Base-by-base conservation (phyloP, 495 filamentous ascomycete genomes). In the Penicillium arizonense region DNA sequence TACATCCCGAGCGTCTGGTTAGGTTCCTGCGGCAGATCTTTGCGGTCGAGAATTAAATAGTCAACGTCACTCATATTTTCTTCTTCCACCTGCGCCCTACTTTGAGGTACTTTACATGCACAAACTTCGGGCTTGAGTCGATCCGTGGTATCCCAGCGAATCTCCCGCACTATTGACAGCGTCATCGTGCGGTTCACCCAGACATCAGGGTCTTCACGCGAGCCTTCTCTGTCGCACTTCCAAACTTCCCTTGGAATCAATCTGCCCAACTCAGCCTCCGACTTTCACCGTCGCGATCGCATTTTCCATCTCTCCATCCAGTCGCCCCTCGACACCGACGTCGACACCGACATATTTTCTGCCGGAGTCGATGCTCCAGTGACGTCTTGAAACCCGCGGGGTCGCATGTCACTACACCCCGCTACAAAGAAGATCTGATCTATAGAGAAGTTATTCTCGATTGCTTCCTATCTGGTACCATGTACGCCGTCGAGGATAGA, bases 401-500 rank as follows among this genome's bases (percentile, higher is more conserved):
- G 58, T 62, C 59, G 64, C 64, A 69, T 64, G 58, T 55, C 61
- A 55, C 53, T 16, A 39, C 41, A 53, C 16, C 50, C 49, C 50
- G 47, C 53, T 46, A 35, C 48, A 33, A 41, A 26, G 28, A 16
- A 42, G 43, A 58, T 55, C 38, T 56, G 43, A 50, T 35, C 48
- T 50, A 14, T 28, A 43, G 12, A 50, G 12, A n/a, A 32, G 35
- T 46, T 54, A 57, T 33, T 59, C 66, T 55, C 59, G 64, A 59
- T 68, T 65, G 59, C 58, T 62, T 14, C 21, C 47, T 47, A 45
- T 49, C 59, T 35, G 57, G 61, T 63, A 63, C 61, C 61, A 77
- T 77, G 74, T 77, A 76, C 63, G 65, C 71, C 50, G 50, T 74
- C 46, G 74, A 75, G 50, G 72, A 77, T 52, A 69, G 74, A 62